phyloP scores from a whole-genome alignment of 495 filamentous ascomycete genomes.

The Aspergillus homomorphus region DNA sequence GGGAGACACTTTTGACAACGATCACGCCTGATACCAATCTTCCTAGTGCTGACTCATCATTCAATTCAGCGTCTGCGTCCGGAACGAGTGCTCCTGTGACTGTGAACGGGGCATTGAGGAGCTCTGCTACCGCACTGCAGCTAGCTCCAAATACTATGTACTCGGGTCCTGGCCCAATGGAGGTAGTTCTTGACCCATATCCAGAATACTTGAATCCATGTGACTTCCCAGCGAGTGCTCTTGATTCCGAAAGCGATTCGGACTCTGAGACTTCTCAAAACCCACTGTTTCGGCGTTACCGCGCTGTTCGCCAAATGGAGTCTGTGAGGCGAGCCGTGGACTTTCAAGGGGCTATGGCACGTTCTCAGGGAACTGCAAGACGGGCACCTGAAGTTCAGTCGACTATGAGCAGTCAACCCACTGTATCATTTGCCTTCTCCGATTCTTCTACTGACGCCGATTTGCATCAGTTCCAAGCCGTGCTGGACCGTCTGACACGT shows the following conservation, averaged over 20 bases:
- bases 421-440: constrained; percentile 35
- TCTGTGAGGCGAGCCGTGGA: constrained; percentile 28
- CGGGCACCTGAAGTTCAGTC: constrained; percentile 16
- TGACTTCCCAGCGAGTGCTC: constrained; percentile 35
- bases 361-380: neutral
- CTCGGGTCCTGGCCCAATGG: constrained; percentile 20
- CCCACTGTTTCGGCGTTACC: constrained; percentile 22
- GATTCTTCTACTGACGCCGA: constrained; percentile 37
- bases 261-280: constrained; percentile 27
- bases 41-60: constrained; percentile 77
- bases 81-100: constrained; percentile 29
- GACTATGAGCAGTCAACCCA: constrained; percentile 39
- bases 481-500: constrained; percentile 62
- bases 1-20: constrained; percentile 77
- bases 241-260: constrained; percentile 34
- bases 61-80: constrained; percentile 62
- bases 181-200: constrained; percentile 39
- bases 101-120: constrained; percentile 31
- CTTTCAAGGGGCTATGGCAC: constrained; percentile 1
- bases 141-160: constrained; percentile 25
- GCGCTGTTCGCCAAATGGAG: constrained; percentile 21
- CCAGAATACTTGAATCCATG: constrained; percentile 42
- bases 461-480: constrained; percentile 62
- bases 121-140: constrained; percentile 34
- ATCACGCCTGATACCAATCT: constrained; percentile 76